Percentiles rank a stretch among this genome's conserved stretches.
Conservation (phyloP, 2,329 filamentous ascomycete species). For the Meredithiella fracta region DNA sequence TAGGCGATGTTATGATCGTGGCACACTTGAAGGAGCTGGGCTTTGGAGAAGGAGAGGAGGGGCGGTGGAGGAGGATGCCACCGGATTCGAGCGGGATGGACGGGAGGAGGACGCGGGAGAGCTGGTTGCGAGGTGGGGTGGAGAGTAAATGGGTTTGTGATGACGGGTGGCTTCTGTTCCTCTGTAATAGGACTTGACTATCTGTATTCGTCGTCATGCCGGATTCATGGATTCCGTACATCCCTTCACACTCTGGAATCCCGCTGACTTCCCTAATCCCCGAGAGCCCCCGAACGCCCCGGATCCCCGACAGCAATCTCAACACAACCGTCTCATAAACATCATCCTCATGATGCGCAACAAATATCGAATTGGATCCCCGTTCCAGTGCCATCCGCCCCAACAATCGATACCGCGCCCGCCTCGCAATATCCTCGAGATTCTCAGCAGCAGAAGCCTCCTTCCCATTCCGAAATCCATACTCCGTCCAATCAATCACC, state of each 20-base stretch:
- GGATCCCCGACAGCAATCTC: constrained; percentile 52
- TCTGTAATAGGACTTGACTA: not conserved
- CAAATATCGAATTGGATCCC: constrained; percentile 44
- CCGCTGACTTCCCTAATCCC: constrained; percentile 49
- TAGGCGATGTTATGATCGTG: constrained; percentile 48
- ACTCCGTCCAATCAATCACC: constrained; percentile 19
- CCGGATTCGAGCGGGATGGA: constrained; percentile 38
- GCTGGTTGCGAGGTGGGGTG: no score
- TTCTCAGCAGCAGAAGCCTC: constrained; percentile 32
- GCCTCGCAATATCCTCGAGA: constrained; percentile 63
- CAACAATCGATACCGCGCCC: constrained; percentile 54
- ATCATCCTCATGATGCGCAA: constrained; percentile 82
- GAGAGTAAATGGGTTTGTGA: no score
- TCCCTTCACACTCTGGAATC: constrained; percentile 71
- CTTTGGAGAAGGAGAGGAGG: constrained; percentile 54
- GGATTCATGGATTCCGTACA: constrained; percentile 55
- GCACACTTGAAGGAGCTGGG: constrained; percentile 59
- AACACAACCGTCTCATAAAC: constrained; percentile 80
- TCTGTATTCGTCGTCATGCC: constrained; percentile 23
- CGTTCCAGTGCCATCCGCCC: constrained; percentile 40
- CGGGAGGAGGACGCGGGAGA: no score
- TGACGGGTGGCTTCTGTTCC: no score
- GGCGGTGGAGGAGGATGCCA: constrained; percentile 51
- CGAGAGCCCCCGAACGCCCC: constrained; percentile 45
- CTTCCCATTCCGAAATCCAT: not conserved